Base-by-base conservation (phyloP, 1,284 basidiomycete species). In the Coriolopsis trogii region DNA sequence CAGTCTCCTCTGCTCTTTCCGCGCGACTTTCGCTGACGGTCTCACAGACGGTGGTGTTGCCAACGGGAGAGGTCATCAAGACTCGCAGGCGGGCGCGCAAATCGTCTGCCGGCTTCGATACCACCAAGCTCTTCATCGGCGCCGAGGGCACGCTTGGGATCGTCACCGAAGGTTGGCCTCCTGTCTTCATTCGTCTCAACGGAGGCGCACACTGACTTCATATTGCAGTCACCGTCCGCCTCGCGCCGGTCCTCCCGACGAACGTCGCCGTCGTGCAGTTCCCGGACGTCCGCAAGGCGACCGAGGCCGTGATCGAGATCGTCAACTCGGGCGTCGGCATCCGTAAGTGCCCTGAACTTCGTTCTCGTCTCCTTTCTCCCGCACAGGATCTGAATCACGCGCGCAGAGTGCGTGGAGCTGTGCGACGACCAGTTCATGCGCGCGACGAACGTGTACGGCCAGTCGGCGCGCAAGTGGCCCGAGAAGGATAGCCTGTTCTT, bases 131-230 rank as follows among this genome's bases (percentile, higher is more conserved):
- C 15, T 98, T 98, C 72, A 90, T 97, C 46, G 95, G 95, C 16
- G 91, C 94, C 0, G 95, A 98, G 67, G 95, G 95, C 1, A 98
- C 95, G 0, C 73, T 98, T 21, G 95, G 95, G 0, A 92, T 98
- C 48, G 81, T 98, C 28, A 95, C 93, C 0, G 95, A 97, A 78
- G 85, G 89, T 87, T 52, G 18, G 67, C 46, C 38, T 10, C 30
- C 36, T 5, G 5, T n/a, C n/a, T n/a, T n/a, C 78, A 10, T 68
- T 8, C 6, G 74, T 0, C 75, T 76, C 0, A 52, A 70, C 2
- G 67, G 74, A 28, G 74, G 71, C 25, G 74, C 69, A 71, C n/a
- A 13, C 2, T 24, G 3, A 42, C 9, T 31, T 13, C 13, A 12
- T 8, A 61, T 59, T 37, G 50, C 65, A 81, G 91, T 87, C 1